Evolutionary conservation across 257 asterid genomes (phyloP).

Genomic region (Lycium ferocissimum): DNA sequence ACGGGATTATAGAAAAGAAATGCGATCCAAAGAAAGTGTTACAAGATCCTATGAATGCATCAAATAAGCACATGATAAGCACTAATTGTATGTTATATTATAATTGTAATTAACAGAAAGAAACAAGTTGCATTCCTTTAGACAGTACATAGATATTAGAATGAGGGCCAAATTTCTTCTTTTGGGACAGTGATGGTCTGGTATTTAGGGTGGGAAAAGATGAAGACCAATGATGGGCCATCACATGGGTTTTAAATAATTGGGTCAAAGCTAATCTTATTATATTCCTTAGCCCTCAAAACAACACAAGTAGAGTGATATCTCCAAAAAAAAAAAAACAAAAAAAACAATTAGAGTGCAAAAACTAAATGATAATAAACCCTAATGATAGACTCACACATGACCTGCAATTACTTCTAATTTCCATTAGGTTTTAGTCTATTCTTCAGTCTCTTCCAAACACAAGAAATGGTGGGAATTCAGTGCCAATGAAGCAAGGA

Average conservation of each 20-base stretch:
- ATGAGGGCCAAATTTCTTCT: background rate
- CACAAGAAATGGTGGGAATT: background rate
- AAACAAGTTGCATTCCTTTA: background rate
- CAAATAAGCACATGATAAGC: background rate
- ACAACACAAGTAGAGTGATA: conserved; percentile 2
- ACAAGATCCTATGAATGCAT: background rate
- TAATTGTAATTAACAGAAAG: background rate
- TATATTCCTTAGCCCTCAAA: conserved; percentile 16
- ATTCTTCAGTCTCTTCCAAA: conserved; percentile 2
- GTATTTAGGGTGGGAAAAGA: conserved; percentile 37
- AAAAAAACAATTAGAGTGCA: too few species aligned
- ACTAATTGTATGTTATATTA: background rate
- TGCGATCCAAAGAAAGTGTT: background rate
- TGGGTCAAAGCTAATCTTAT: conserved; percentile 27
- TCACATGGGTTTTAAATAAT: conserved; percentile 40
- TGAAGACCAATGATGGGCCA: conserved; percentile 32
- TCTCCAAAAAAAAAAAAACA: background rate
- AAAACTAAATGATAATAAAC: background rate
- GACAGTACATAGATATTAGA: background rate
- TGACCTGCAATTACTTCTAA: conserved; percentile 30
- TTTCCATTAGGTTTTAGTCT: conserved; percentile 19
- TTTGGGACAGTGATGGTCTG: conserved; percentile 2
- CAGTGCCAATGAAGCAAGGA: too few species aligned
- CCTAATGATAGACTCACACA: conserved; percentile 34
- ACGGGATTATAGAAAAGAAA: background rate